Evolutionary conservation across 108 stramenopile genomes (phyloP).

Genomic region (Cyclotella kingstonii): DNA sequence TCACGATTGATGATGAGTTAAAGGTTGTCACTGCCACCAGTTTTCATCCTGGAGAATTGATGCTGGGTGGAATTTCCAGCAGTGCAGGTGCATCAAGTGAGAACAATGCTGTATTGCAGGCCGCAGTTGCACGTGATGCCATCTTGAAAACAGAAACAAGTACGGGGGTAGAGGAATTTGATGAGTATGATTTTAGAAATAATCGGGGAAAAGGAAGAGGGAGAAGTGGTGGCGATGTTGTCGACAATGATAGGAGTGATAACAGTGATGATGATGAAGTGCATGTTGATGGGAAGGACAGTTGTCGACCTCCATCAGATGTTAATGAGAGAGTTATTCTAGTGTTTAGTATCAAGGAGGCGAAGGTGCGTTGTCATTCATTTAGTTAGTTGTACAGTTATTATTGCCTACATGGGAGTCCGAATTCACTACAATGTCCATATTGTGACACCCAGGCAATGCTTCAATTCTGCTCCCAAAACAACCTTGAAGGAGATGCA

Average conservation of each 20-base stretch:
- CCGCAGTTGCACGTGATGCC: constrained; percentile 28
- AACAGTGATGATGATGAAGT: constrained; percentile 15
- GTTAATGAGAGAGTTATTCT: constrained; percentile 73
- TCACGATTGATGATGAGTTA: constrained; percentile 57
- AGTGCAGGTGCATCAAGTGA: neutral
- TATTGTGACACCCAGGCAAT: constrained; percentile 45
- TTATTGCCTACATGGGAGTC: neutral
- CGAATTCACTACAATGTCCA: neutral
- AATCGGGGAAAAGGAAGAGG: constrained; percentile 44
- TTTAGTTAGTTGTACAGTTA: neutral
- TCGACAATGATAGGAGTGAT: constrained; percentile 4
- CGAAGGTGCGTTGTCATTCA: constrained; percentile 37
- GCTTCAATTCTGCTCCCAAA: constrained; percentile 74
- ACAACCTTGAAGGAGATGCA: constrained; percentile 44
- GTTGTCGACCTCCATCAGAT: constrained; percentile 44
- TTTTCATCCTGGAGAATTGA: constrained; percentile 50
- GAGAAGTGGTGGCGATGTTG: constrained; percentile 22
- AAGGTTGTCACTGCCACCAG: constrained; percentile 49
- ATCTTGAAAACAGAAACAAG: constrained; percentile 80
- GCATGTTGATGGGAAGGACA: constrained; percentile 20
- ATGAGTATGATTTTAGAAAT: constrained; percentile 66
- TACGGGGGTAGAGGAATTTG: constrained; percentile 64
- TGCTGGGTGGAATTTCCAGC: neutral
- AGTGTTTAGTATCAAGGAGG: constrained; percentile 79
- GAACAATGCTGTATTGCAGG: constrained; percentile 44